A percentile compares a stretch with the other conserved stretches of the same genome.
Conservation (phyloP, 495 filamentous ascomycete genomes). For the Aspergillus bertholletiae region DNA sequence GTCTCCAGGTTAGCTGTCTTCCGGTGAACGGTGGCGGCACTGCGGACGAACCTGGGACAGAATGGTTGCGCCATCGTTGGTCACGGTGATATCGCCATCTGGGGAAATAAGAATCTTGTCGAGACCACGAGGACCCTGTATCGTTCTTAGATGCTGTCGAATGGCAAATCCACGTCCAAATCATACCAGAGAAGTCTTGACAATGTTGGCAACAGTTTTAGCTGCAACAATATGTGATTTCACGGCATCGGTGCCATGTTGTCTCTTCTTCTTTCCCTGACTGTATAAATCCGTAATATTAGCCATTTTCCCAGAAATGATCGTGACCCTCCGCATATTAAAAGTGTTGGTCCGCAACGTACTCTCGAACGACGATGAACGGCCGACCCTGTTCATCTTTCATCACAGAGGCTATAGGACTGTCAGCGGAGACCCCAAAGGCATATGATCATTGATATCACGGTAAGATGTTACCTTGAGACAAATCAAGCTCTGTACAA, state of each 20-base stretch:
- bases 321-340: neutral
- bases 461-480: slow-evolving; percentile 51
- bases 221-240: slow-evolving; percentile 97
- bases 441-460: neutral
- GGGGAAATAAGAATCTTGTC: slow-evolving; percentile 99
- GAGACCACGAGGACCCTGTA: slow-evolving; percentile 83
- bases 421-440: slow-evolving; percentile 21
- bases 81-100: slow-evolving; percentile 98
- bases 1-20: slow-evolving; percentile 17
- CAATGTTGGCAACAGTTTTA: slow-evolving; percentile 91
- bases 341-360: slow-evolving; percentile 40
- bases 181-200: slow-evolving; percentile 84
- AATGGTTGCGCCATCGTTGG: slow-evolving; percentile 98
- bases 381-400: slow-evolving; percentile 95
- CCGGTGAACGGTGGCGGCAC: neutral
- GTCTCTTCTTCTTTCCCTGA: slow-evolving; percentile 96
- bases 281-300: slow-evolving; percentile 40
- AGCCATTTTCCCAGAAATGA: slow-evolving; percentile 15
- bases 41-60: slow-evolving; percentile 64
- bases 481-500: slow-evolving; percentile 67
- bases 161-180: neutral
- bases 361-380: slow-evolving; percentile 99
- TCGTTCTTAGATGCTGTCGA: slow-evolving; percentile 16
- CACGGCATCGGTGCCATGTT: slow-evolving; percentile 92
- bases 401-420: slow-evolving; percentile 61